Conservation (phyloP, 1,284 basidiomycete species). For the Caloboletus firmus region DNA sequence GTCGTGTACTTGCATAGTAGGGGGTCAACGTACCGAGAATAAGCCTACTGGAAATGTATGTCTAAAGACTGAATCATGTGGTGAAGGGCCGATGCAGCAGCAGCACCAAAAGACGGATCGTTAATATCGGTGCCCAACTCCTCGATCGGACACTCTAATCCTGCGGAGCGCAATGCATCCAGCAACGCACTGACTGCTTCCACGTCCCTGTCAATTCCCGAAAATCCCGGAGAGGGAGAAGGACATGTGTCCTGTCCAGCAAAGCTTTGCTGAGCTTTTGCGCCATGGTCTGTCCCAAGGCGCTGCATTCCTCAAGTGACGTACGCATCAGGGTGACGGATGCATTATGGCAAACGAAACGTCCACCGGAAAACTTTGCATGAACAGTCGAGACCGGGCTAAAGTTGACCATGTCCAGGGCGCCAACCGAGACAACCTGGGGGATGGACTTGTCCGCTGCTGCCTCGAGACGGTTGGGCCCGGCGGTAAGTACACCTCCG, state of each 20-base stretch:
- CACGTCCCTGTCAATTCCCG: conserved; percentile 24
- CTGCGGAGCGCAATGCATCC: conserved; percentile 13
- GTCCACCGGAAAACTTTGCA: conserved; percentile 14
- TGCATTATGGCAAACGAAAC: conserved; percentile 24
- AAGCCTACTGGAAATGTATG: neutral
- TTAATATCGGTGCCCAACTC: conserved; percentile 28
- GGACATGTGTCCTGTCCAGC: conserved; percentile 16
- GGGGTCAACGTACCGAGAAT: neutral
- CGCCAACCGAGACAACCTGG: conserved; percentile 29
- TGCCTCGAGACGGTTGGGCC: conserved; percentile 28
- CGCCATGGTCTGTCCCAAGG: conserved; percentile 23
- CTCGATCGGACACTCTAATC: conserved; percentile 19
- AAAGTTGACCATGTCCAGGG: conserved; percentile 36
- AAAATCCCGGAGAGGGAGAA: conserved; percentile 29
- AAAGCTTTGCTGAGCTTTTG: conserved; percentile 23
- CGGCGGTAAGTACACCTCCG: conserved; percentile 28
- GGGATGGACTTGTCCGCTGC: conserved; percentile 18
- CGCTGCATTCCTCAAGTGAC: conserved; percentile 23
- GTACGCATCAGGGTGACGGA: conserved; percentile 34
- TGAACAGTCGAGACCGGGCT: conserved; percentile 24
- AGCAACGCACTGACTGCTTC: conserved; percentile 28
- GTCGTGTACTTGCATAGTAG: neutral
- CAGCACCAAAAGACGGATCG: conserved; percentile 24
- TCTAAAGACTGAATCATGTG: conserved; percentile 17
- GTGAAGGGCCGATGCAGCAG: conserved; percentile 20